Base-by-base conservation (phyloP, 306 rosid species). In the Fragaria nilgerrensis region DNA sequence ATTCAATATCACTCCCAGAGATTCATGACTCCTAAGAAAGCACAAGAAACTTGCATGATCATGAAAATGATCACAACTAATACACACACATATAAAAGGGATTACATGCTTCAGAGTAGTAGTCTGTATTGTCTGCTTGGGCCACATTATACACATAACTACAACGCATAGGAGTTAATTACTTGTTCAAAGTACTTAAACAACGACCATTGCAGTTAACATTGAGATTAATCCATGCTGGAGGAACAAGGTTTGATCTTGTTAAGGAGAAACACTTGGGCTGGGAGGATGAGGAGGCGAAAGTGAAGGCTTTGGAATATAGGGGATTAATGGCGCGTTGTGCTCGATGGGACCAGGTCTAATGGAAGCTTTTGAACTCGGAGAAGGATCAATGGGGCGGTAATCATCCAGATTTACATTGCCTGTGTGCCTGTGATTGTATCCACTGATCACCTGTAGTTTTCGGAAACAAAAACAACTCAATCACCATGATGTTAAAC, bases 311-410 rank as follows among this genome's bases (percentile, higher is more conserved):
- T 77, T 88, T 44, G 98, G 98, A 50, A 94, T 84, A 78, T 52
- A 86, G 22, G 97, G 97, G 37, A 37, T 86, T 37, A 88, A 39
- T 63, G 97, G 97, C 43, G 89, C n/a, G 32, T 92, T 90, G 52
- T 94, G 97, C 83, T 94, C 87, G 41, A 90, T 90, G 15, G 97
- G 96, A 73, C 85, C 93, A 1, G 91, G 84, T 62, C 79, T 79
- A 14, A 86, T 1, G 17, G 86, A 72, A 17, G 86, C 78, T 80
- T 82, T 82, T 53, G 88, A 79, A 80, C 79, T 80, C 56, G 96
- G 98, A 47, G 59, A 72, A 66, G 97, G 97, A 85, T 90, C 90
- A 36, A 77, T 52, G 14, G 91, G 85, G 39, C n/a, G 66, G 77
- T 94, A 92, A 77, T 94, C 98, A 32, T 92, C 85, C 58, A 92